phyloP scores from a whole-genome alignment of 106 monocot species.

The Cymbidium sinense region DNA sequence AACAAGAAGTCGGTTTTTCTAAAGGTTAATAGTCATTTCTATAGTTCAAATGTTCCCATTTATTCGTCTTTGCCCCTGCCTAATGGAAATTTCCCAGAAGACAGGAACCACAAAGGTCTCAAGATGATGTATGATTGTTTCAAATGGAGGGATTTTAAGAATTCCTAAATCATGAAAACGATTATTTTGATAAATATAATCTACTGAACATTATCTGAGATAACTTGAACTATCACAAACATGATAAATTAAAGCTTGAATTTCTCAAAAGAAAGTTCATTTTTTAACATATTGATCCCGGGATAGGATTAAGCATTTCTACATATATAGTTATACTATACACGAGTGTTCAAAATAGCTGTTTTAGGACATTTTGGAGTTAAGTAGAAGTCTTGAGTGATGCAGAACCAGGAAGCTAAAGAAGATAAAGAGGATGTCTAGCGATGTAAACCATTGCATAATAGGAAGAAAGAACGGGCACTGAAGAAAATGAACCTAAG shows the following conservation, averaged over 20 bases:
- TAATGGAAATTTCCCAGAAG: background rate
- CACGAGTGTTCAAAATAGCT: too few species aligned
- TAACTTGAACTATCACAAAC: background rate
- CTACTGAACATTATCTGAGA: background rate
- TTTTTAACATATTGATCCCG: background rate
- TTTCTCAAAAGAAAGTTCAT: background rate
- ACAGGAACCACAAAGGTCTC: background rate
- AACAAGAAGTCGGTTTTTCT: too few species aligned
- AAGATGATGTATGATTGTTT: background rate
- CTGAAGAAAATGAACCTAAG: too few species aligned
- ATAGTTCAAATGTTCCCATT: background rate
- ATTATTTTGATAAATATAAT: background rate
- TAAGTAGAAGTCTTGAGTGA: too few species aligned
- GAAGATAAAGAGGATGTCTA: too few species aligned
- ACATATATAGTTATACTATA: too few species aligned
- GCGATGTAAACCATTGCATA: too few species aligned
- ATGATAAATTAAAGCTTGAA: background rate
- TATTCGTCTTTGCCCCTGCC: background rate
- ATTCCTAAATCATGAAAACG: background rate
- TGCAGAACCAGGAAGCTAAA: too few species aligned
- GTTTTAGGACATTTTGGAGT: too few species aligned
- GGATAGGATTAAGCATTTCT: too few species aligned
- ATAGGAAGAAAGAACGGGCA: too few species aligned
- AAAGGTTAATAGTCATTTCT: background rate
- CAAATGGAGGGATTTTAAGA: background rate